These are phyloP conservation scores for Chlamydomonas eustigma DNA, from an alignment of 139 green algal species.

Conservation along the genomic window DNA sequence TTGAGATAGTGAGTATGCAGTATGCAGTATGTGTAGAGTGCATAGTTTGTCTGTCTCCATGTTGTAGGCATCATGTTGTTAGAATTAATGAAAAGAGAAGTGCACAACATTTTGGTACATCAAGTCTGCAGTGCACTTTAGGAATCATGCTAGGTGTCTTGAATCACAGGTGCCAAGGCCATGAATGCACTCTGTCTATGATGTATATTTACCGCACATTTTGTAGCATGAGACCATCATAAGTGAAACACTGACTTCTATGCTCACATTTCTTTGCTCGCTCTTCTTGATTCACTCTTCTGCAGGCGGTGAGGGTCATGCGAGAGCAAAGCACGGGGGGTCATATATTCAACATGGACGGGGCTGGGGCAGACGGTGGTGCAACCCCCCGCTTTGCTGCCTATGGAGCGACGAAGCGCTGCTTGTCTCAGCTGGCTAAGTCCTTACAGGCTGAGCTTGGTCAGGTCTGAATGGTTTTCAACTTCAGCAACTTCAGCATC, in stretches of 20 bases:
- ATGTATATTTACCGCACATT: too few relatives aligned
- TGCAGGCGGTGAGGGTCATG: constrained; percentile 86
- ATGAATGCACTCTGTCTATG: too few relatives aligned
- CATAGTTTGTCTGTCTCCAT: not conserved
- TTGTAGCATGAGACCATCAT: not conserved
- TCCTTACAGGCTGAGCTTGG: constrained; percentile 56
- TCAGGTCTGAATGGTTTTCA: constrained; percentile 2
- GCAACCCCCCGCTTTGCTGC: constrained; percentile 85
- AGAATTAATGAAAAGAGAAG: not conserved
- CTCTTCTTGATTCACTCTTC: not conserved
- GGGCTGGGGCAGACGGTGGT: constrained; percentile 69
- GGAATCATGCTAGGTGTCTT: not conserved
- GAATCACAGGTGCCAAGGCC: too few relatives aligned
- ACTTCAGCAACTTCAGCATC: not conserved
- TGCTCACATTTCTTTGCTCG: not conserved
- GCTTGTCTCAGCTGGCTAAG: constrained; percentile 78
- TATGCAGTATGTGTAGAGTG: too few relatives aligned
- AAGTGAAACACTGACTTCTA: not conserved
- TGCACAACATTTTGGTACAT: not conserved
- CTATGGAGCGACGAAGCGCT: constrained; percentile 91
- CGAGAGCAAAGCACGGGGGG: constrained; percentile 65
- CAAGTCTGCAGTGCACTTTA: not conserved
- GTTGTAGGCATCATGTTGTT: not conserved
- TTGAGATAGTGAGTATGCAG: too few relatives aligned
- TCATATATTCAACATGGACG: constrained; percentile 93